Base-by-base conservation (phyloP, 1,139 yeast species). In the Candida glucosophila region DNA sequence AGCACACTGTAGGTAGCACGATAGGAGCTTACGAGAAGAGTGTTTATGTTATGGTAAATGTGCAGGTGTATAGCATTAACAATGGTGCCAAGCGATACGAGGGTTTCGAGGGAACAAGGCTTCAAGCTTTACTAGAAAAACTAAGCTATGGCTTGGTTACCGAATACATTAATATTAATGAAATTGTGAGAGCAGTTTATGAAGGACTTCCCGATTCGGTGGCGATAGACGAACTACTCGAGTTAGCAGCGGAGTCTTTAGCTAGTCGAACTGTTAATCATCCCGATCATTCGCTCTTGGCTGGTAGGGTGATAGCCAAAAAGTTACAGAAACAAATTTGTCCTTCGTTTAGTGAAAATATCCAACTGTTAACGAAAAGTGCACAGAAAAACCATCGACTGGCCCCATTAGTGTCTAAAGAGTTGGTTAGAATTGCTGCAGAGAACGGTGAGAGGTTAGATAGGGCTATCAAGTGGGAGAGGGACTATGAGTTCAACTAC, bases 281-380 rank as follows among this genome's bases (percentile, higher is more conserved):
- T 37, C 71, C 71, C 4, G 69, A 67, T 31, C 63, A 59, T 35
- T 49, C 74, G 1, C 27, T 49, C 4, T 43, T 71, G 23, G 77
- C 75, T 0, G 72, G 75, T 1, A 45, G 73, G 30, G 44, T 70
- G 1, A 58, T 59, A 25, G 57, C 59, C 1, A 29, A 35, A 4
- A 47, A 49, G 29, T 36, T 66, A 13, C 69, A 60, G 19, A 42
- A 41, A 14, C 35, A 32, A 9, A 40, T 53, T 5, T 41, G 50
- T 3, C 11, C 20, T 0, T 35, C 43, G 2, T 68, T 68, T 31
- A 49, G 60, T 17, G 64, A 56, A 4, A 57, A 55, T 40, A 41
- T 63, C 2, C 29, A 26, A 10, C 28, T 40, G 12, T 33, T 66
- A 28, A 17, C 12, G 12, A 22, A 24, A 19, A 29, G 36, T 5